Base-by-base conservation (phyloP, 805 yeast species). In the Brettanomyces custersianus region DNA sequence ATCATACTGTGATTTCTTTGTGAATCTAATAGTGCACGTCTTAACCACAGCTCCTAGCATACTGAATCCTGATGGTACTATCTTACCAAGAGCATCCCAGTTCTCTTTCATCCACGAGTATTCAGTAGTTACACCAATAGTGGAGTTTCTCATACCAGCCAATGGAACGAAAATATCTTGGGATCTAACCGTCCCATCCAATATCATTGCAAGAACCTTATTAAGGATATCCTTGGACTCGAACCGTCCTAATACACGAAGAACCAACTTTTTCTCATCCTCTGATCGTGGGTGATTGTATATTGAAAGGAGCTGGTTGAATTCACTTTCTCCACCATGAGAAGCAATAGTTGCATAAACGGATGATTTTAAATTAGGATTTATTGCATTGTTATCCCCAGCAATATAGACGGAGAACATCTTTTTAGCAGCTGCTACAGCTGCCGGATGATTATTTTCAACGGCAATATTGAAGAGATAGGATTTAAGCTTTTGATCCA, bases 31-130 rank as follows among this genome's bases (percentile, higher is more conserved):
- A 30, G 83, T 70, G 33, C 78, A 62, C 24, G 80, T 43, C 21
- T 68, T 65, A 27, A 90, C 81, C 39, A 92, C 77, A 16, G 79
- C 66, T 16, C 90, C 81, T 48, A 90, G 66, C 84, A 87, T 75
- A 18, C 86, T 69, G 44, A 80, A 69, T 10, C 85, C 80, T 12
- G 94, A 84, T 35, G 96, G 95, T 54, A 86, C 70, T 49, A 70
- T 64, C 55, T 74, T 68, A 47, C 62, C 60, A 40, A 90, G 53
- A 31, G 63, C 69, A 38, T 75, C 85, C 90, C 94, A 90, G 59
- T 88, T 78, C 11, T 40, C 49, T 13, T 58, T 50, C 47, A 76
- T 52, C 95, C 95, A 90, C 13, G 50, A 37, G 85, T 88, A 88
- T 45, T 80, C 60, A 10, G 74, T 70, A 45, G 74, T 73, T 39